These are phyloP conservation scores for Aschersonia sp. DNA, from an alignment of 2,329 filamentous ascomycete genomes.

Conservation along the genomic window DNA sequence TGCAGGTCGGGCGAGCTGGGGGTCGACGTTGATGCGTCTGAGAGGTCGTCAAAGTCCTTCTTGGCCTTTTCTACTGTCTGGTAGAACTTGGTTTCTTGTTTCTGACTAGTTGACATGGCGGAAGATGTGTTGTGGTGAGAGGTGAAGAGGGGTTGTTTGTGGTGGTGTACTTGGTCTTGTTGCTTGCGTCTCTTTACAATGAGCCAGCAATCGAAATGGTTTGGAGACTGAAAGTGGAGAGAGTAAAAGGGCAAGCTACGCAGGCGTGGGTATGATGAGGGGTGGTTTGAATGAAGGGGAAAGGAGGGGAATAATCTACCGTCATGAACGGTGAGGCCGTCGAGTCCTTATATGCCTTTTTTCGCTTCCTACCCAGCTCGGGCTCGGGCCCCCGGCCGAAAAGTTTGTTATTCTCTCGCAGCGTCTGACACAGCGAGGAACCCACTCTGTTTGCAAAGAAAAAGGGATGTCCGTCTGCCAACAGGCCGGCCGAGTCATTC, in stretches of 20 bases:
- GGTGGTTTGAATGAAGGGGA: too few relatives aligned
- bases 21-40: slow-evolving; percentile 9
- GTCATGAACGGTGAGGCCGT: slow-evolving; percentile 23
- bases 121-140: background rate
- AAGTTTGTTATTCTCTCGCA: background rate
- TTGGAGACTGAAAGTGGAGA: background rate
- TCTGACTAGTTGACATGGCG: slow-evolving; percentile 5
- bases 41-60: slow-evolving; percentile 13
- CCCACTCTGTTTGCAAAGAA: background rate
- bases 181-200: too few relatives aligned
- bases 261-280: slow-evolving; percentile 4
- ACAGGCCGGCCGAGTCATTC: background rate
- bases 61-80: slow-evolving; percentile 15
- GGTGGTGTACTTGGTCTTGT: background rate
- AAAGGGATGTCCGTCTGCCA: background rate
- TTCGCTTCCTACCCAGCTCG: background rate
- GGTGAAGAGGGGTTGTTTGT: background rate
- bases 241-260: slow-evolving; percentile 1
- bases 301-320: slow-evolving; percentile 11
- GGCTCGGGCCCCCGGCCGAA: background rate
- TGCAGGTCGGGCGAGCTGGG: slow-evolving; percentile 22
- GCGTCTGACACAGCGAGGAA: background rate
- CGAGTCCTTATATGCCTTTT: slow-evolving; percentile 15
- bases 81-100: slow-evolving; percentile 13
- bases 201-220: background rate